Evolutionary conservation across 2,329 filamentous ascomycete genomes (phyloP).

Genomic region (Neonectria punicea): DNA sequence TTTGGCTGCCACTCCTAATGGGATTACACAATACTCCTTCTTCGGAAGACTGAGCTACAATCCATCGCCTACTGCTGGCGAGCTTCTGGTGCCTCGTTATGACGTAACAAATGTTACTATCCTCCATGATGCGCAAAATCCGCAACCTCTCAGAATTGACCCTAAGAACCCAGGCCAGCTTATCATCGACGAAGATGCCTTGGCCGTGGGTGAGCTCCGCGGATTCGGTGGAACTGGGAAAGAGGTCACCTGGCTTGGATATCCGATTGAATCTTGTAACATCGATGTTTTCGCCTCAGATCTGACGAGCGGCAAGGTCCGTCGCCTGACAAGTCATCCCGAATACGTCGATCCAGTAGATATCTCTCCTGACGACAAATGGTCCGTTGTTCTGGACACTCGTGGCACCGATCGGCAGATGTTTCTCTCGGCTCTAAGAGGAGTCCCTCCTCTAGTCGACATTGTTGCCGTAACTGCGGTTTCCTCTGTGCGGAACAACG

Average conservation of each 20-base stretch:
- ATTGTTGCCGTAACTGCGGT: constrained; percentile 45
- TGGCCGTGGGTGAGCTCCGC: constrained; percentile 54
- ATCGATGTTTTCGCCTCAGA: constrained; percentile 57
- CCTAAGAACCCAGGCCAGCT: too few relatives aligned
- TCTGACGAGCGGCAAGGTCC: constrained; percentile 51
- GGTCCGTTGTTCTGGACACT: constrained; percentile 56
- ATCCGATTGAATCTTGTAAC: constrained; percentile 54
- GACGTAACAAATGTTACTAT: background rate
- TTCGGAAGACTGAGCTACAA: background rate
- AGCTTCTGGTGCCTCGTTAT: background rate
- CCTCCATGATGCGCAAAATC: too few relatives aligned
- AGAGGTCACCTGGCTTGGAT: constrained; percentile 55
- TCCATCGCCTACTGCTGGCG: background rate
- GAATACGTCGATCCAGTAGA: constrained; percentile 57
- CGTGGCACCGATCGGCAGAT: constrained; percentile 54
- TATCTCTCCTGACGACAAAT: constrained; percentile 55
- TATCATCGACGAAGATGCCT: too few relatives aligned
- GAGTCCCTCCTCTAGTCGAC: constrained; percentile 55
- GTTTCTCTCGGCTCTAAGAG: constrained; percentile 53
- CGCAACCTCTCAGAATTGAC: background rate
- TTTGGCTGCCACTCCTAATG: background rate
- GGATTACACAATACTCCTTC: background rate
- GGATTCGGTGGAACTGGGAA: constrained; percentile 55
- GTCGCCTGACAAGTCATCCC: constrained; percentile 55
- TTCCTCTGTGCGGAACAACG: constrained; percentile 58